phyloP scores from a whole-genome alignment of 2,329 filamentous ascomycete genomes.

The Dactylellina parvicollis region DNA sequence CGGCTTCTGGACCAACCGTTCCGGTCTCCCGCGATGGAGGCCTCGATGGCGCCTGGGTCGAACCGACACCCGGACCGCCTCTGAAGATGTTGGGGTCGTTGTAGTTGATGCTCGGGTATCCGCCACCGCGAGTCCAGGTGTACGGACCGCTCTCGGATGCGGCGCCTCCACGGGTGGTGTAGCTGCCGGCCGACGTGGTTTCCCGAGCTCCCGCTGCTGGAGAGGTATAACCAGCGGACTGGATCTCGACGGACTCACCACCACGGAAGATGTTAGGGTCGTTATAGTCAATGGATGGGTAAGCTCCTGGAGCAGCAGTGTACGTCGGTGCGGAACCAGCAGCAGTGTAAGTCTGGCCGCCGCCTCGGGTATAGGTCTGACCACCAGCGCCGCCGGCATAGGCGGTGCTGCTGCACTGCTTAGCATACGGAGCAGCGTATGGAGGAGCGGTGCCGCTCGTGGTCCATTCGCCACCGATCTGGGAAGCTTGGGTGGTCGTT shows the following conservation, averaged over 20 bases:
- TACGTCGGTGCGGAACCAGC: background rate
- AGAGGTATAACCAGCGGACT: constrained; percentile 28
- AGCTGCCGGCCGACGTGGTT: background rate
- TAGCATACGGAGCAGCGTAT: constrained; percentile 41
- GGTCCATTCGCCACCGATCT: constrained; percentile 26
- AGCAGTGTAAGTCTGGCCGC: constrained; percentile 1
- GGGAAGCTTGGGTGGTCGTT: constrained; percentile 20
- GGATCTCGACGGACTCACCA: constrained; percentile 31
- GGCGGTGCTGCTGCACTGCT: constrained; percentile 23
- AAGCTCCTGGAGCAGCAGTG: background rate
- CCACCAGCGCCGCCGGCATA: background rate
- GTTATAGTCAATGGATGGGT: constrained; percentile 36
- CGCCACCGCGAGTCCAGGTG: constrained; percentile 27
- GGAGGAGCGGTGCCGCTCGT: constrained; percentile 13
- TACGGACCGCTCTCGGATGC: constrained; percentile 11
- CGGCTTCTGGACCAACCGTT: background rate
- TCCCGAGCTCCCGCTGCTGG: background rate
- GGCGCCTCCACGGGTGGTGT: background rate
- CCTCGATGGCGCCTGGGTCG: too few relatives aligned
- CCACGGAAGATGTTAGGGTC: constrained; percentile 43
- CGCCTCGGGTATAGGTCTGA: constrained; percentile 3
- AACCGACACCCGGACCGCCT: too few relatives aligned
- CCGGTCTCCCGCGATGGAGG: too few relatives aligned
- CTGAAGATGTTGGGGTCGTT: constrained; percentile 46
- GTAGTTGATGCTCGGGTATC: constrained; percentile 51